A percentile compares a stretch with the other conserved stretches of the same genome.
These are phyloP conservation scores for Rhodotorula taiwanensis DNA, from an alignment of 768 basidiomycete genomes.

Conservation along the genomic window DNA sequence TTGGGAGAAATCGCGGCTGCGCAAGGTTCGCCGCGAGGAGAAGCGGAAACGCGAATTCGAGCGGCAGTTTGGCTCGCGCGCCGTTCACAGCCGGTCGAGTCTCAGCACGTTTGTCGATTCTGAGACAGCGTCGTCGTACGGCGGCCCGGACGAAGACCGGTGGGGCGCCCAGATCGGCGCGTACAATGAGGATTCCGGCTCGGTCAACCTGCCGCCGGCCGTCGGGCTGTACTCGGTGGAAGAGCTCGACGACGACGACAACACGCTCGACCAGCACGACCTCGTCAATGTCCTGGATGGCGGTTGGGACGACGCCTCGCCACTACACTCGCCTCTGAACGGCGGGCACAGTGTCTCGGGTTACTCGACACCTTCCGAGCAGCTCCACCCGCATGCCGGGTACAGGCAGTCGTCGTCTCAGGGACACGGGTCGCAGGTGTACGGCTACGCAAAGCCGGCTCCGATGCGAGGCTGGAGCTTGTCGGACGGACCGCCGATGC, in stretches of 20 bases:
- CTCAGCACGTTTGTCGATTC: constrained; percentile 47
- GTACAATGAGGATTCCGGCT: constrained; percentile 30
- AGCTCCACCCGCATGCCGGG: not conserved
- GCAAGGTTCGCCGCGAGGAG: constrained; percentile 83
- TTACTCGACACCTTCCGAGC: constrained; percentile 28
- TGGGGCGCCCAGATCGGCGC: constrained; percentile 78
- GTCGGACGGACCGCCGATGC: not conserved
- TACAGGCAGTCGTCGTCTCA: not conserved
- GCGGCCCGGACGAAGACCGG: constrained; percentile 74
- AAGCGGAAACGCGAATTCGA: constrained; percentile 73
- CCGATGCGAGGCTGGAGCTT: constrained; percentile 5
- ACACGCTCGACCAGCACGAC: constrained; percentile 30
- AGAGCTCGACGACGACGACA: constrained; percentile 15
- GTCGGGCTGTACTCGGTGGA: constrained; percentile 33
- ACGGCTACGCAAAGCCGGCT: not conserved
- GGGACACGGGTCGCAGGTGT: not conserved
- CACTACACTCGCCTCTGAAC: not conserved
- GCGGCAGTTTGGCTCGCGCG: constrained; percentile 48
- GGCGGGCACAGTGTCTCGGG: constrained; percentile 1
- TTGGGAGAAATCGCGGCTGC: constrained; percentile 91
- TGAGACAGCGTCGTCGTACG: constrained; percentile 46
- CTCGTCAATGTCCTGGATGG: constrained; percentile 32
- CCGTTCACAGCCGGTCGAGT: constrained; percentile 36
- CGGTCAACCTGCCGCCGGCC: constrained; percentile 3
- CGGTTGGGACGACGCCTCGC: constrained; percentile 26